Evolutionary conservation across 805 yeast genomes (phyloP).

Genomic region (Candida sanyiensis): DNA sequence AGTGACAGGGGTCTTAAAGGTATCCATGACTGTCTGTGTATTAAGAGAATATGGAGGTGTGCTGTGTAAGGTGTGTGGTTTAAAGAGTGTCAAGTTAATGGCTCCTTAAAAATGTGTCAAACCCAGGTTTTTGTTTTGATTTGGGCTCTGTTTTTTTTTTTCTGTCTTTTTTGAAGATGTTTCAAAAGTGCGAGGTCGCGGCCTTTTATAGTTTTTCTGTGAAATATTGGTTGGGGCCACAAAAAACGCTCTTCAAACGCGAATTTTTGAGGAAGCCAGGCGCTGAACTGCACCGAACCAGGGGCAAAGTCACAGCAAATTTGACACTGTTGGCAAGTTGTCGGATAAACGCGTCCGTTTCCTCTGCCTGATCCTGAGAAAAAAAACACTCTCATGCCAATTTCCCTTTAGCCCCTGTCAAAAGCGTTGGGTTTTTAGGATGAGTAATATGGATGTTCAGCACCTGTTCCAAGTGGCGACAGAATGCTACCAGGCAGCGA

Average conservation of each 20-base stretch:
- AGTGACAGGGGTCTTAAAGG: constrained; percentile 26
- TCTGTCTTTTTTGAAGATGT: neutral
- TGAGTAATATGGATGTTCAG: neutral
- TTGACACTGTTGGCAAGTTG: too few relatives aligned
- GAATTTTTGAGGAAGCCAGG: neutral
- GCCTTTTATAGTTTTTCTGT: constrained; percentile 10
- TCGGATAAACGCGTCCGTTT: too few relatives aligned
- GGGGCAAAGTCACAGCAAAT: too few relatives aligned
- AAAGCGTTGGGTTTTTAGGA: too few relatives aligned
- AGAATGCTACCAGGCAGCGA: constrained; percentile 6
- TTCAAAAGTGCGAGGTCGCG: constrained; percentile 8
- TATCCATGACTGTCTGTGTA: constrained; percentile 18
- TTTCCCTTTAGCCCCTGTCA: too few relatives aligned
- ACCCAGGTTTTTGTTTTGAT: neutral
- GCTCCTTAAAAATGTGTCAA: constrained; percentile 11
- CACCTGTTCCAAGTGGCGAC: constrained; percentile 1
- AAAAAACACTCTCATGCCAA: too few relatives aligned
- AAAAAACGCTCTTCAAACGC: neutral
- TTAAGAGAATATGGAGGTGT: neutral
- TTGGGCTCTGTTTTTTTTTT: neutral
- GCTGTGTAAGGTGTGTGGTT: neutral
- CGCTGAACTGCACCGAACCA: neutral
- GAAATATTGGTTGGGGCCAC: constrained; percentile 6
- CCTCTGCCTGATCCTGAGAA: too few relatives aligned
- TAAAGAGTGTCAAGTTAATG: constrained; percentile 15